Base-by-base conservation (phyloP, 2,329 filamentous ascomycete species). In the Emydomyces testavorans region DNA sequence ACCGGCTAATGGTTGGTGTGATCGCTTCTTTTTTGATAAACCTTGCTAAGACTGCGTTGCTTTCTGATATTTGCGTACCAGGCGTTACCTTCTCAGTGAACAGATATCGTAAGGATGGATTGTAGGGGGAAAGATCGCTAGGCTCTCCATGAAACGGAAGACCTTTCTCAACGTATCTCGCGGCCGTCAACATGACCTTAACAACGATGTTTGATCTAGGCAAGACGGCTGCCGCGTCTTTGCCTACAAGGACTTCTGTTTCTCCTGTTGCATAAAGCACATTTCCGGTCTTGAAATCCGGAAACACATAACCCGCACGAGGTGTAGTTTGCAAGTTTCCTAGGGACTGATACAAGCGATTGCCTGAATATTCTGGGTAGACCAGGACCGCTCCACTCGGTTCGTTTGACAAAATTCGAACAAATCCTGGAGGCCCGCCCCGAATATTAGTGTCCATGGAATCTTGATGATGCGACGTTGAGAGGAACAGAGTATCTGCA, bases 401-500 rank as follows among this genome's bases (percentile, higher is more conserved):
- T 28, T 70, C 64, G 49, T 83, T 80, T 16, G 73, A 75, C 1
- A 80, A 61, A 6, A 90, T 70, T 20, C 86, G 75, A 16, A 90
- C 68, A 58, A 94, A 90, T 0, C 86, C 87, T 0, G 73, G 71
- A 1, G 79, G 73, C 0, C 87, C 87, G 31, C 87, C 87, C 4
- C 87, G 78, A 57, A 86, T 78, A 59, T 93, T 94, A 5, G 82
- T 85, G 62, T 93, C 86, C 86, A 93, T 93, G 47, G 79, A 78
- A 11, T 68, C 62, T 4, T 63, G 59, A 11, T 76, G 73, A 56
- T 82, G 73, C 0, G 75, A 76, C 16, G 78, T 84, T 15, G 84
- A 81, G 32, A 94, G 67, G 65, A 94, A 93, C 62, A 94, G 80
- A 55, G 88, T 71, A 60, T 93, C 87, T 2, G 82, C 76, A 52